Base-by-base conservation (phyloP, 2,329 filamentous ascomycete species). In the Beauveria australis region DNA sequence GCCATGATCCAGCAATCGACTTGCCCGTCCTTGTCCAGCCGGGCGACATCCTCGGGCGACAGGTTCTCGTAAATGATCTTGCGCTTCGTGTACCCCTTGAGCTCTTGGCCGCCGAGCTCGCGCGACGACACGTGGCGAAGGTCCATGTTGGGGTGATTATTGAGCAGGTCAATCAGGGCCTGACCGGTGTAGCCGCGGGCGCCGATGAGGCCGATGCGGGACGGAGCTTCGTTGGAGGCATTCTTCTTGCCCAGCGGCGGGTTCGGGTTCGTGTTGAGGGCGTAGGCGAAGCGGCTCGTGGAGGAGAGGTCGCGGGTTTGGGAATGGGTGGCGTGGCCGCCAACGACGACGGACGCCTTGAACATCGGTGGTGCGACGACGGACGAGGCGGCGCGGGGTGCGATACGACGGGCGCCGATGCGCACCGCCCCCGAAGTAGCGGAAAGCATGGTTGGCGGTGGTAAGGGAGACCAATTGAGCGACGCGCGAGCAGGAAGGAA, bases 1-100 rank as follows among this genome's bases (percentile, higher is more conserved):
- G 94, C 94, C 90, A 97, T 94, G 49, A 97, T 90, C 92, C 92
- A 97, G 76, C 90, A 94, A 77, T 97, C 93, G 54, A 97, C 87
- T 69, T 92, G 85, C 56, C 89, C 89, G 37, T 88, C 85, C 72
- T 89, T 87, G 64, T 94, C 90, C 84, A 97, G 91, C 61, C 86
- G 82, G 64, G 86, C 85, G 14, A 96, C 87, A 66, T 97, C 93
- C 66, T 97, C 93, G 7, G 91, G 84, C 60, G 84, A 87, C 49
- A 97, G 80, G 73, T 92, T 96, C 75, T 96, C 91, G 75, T 99
- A 99, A 64, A 86, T 91, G 66, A 99, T 90, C 63, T 95, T 86
- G 64, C 89, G 86, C 83, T 97, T 97, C 69, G 85, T 86, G 74
- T 99, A 99, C 33, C 92, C 92, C 74, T 93, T 80, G 22, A 97